Base-by-base conservation (phyloP, 345 rosid genomes). In the sweet orange (Citrus sinensis) region DNA sequence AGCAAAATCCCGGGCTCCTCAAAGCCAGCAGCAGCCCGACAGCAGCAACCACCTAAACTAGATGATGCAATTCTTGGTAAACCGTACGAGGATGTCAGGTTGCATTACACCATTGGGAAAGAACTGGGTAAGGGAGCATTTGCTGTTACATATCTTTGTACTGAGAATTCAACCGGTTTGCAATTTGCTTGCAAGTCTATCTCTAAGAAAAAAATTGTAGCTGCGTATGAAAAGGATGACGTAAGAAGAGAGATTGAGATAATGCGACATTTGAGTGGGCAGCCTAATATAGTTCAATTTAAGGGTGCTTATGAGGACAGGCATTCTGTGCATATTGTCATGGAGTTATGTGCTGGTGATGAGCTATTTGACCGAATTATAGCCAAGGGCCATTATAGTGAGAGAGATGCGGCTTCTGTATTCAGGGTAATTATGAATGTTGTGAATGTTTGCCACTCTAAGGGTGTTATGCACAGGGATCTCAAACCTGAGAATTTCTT, bases 391-490 rank as follows among this genome's bases (percentile, higher is more conserved):
- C 75, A 78, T 76, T 86, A 86, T 60, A 77, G 70, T 2, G 89
- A 86, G 80, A 78, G 66, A 56, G 87, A 76, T 56, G 87, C 89
- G 2, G 84, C 85, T 72, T 78, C 46, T 30, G 79, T 80, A 65
- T 84, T 78, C 69, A 76, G 79, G 70, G 67, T 64, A 16, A 78
- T 84, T 8, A 76, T 84, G 64, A 80, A 84, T 71, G 81, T 84
- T 29, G 84, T 84, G 85, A 27, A 92, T 64, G 87, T 87, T 58
- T 94, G 97, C 49, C 97, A 94, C 82, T 92, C 89, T 63, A 91
- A 89, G 92, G 98, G 97, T 32, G 98, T 94, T 68, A 84, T 92
- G 87, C 98, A 92, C 73, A 90, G 95, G 78, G 87, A 83, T 67
- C 80, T 86, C 54, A 86, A 86, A 75, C 87, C 87, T 0, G 89